phyloP scores from a whole-genome alignment of 768 basidiomycete species.

The Tulasnella calospora region DNA sequence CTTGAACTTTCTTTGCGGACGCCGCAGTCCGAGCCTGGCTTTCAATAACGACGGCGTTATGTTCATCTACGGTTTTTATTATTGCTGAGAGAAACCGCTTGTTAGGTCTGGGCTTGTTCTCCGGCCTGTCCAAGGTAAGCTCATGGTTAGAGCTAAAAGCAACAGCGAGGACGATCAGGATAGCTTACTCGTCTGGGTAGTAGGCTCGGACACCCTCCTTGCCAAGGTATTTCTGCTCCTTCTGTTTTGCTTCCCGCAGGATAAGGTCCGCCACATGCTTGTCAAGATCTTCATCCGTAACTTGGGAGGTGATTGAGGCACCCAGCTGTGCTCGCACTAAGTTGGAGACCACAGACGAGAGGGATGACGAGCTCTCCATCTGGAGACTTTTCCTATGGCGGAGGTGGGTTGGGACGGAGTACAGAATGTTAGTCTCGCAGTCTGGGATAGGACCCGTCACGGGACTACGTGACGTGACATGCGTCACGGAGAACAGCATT shows the following conservation, averaged over 20 bases:
- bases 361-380: slow-evolving; percentile 41
- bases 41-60: slow-evolving; percentile 71
- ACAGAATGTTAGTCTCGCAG: neutral
- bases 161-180: slow-evolving; percentile 17
- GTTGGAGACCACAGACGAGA: slow-evolving; percentile 79
- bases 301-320: slow-evolving; percentile 49
- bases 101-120: slow-evolving; percentile 65
- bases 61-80: slow-evolving; percentile 90
- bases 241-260: slow-evolving; percentile 86
- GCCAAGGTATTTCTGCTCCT: slow-evolving; percentile 66
- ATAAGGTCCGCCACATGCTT: slow-evolving; percentile 87
- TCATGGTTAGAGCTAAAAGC: neutral
- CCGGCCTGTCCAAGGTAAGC: slow-evolving; percentile 43
- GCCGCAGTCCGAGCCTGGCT: slow-evolving; percentile 37
- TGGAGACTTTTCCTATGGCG: neutral
- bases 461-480: neutral
- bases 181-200: slow-evolving; percentile 48
- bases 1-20: slow-evolving; percentile 30
- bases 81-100: slow-evolving; percentile 52
- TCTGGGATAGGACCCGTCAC: neutral
- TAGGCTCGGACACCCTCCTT: slow-evolving; percentile 77
- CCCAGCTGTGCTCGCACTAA: slow-evolving; percentile 79
- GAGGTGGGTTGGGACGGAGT: neutral
- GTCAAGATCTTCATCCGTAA: slow-evolving; percentile 83
- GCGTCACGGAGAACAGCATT: neutral